Conservation (phyloP, 1,284 basidiomycete genomes). For the Microbotryum saponariae region DNA sequence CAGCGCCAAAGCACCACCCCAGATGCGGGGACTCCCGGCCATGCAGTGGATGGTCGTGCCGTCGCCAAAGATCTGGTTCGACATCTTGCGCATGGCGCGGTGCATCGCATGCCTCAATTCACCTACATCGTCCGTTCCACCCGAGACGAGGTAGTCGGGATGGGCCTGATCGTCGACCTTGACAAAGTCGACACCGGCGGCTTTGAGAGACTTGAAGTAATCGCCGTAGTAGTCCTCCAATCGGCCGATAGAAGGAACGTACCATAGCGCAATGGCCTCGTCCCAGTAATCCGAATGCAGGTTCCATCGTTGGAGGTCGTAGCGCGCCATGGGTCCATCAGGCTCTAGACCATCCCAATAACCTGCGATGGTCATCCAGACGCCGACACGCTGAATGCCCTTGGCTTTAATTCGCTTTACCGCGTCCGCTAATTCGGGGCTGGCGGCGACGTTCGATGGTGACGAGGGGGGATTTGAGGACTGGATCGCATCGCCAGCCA, state of each 20-base stretch:
- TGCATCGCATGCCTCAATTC: slow-evolving; percentile 18
- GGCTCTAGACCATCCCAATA: slow-evolving; percentile 34
- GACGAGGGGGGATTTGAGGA: no score
- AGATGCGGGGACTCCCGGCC: slow-evolving; percentile 29
- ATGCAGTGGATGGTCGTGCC: slow-evolving; percentile 37
- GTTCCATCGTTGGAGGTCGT: slow-evolving; percentile 13
- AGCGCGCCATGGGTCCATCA: slow-evolving; percentile 9
- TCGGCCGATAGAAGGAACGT: slow-evolving; percentile 26
- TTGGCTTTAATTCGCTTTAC: slow-evolving; percentile 18
- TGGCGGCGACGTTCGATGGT: no score
- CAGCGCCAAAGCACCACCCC: slow-evolving; percentile 14
- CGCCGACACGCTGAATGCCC: slow-evolving; percentile 28
- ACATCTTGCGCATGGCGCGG: slow-evolving; percentile 27
- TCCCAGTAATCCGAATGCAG: slow-evolving; percentile 2
- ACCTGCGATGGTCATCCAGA: slow-evolving; percentile 35
- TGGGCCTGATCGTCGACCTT: slow-evolving; percentile 40
- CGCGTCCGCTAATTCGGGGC: slow-evolving; percentile 7
- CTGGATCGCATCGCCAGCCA: neutral
- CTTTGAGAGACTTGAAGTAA: slow-evolving; percentile 34
- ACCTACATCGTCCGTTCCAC: slow-evolving; percentile 7
- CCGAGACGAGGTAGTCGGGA: slow-evolving; percentile 22
- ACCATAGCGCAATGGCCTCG: neutral
- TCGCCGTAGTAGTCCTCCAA: slow-evolving; percentile 32
- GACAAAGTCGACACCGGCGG: slow-evolving; percentile 37
- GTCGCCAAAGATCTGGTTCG: slow-evolving; percentile 31